Base-by-base conservation (phyloP, 495 filamentous ascomycete genomes). In the Daldinia concentrica region DNA sequence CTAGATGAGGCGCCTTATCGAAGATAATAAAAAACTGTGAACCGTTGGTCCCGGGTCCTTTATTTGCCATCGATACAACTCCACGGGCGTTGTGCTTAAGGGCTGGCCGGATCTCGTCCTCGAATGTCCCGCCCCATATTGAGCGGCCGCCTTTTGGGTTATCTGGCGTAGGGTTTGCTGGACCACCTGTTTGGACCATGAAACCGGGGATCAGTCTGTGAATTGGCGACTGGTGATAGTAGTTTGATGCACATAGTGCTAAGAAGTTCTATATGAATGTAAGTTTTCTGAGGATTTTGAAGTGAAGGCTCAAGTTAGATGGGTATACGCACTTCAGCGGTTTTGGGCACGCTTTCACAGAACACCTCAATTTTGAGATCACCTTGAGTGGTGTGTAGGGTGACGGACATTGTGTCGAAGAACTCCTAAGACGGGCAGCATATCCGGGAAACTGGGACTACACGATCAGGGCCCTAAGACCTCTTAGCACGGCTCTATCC, bases 341-440 rank as follows among this genome's bases (percentile, higher is more conserved):
- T 97, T 79, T 96, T 90, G 57, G 95, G 95, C 29, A 96, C 92
- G 74, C 90, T 89, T 82, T 97, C 93, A 82, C 95, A 98, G 82
- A 98, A 98, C 61, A 99, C 83, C 78, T 99, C 95, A 78, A 98
- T 88, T 81, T 98, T 99, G 76, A 99, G 86, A 80, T 95, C 91
- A 71, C 95, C 95, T 60, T 90, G 86, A 17, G 89, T 91, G 45
- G 95, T 99, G 82, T 97, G 93, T 11, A 99, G 87, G 79, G 95
- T 88, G 70, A 87, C 83, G 24, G 86, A 87, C 87, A 90, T 90
- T 66, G 45, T 78, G 74, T 5, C 17, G n/a, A 37, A 17, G n/a
- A 17, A 19, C 14, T 26, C 34, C 39, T 17, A 66, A 45, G 15
- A 14, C 14, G 9, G n/a, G 19, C 8, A 34, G n/a, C 50, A 68